These are phyloP conservation scores for Xylariaceae sp. DNA, from an alignment of 2,329 filamentous ascomycete species.

Conservation along the genomic window DNA sequence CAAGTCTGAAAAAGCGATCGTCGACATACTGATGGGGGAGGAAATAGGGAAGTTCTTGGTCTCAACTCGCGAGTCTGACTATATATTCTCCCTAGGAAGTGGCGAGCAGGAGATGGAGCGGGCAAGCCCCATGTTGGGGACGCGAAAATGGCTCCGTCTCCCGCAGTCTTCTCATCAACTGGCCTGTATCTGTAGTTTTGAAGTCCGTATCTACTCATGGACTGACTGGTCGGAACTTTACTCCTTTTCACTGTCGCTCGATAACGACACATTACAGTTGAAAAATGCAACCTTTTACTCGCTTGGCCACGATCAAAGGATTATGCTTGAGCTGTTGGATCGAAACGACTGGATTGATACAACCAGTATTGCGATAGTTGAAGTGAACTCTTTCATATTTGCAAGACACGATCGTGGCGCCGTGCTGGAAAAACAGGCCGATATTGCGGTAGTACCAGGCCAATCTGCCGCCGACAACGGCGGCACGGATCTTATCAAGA, in stretches of 20 bases:
- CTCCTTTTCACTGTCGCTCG: not conserved
- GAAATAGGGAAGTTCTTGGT: not conserved
- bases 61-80: conserved; percentile 7
- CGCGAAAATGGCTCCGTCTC: not conserved
- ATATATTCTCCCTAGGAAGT: not conserved
- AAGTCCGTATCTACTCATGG: not conserved
- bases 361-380: not conserved
- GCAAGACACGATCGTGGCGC: not conserved
- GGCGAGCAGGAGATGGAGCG: not conserved
- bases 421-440: not conserved
- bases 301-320: not conserved
- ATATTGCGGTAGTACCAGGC: not conserved
- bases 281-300: conserved; percentile 1
- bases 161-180: not conserved
- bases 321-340: conserved; percentile 7
- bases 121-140: not conserved
- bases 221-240: not conserved
- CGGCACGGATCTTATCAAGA: not conserved
- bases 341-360: not conserved
- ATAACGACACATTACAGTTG: not conserved
- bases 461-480: not conserved
- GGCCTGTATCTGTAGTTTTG: not conserved
- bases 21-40: not conserved
- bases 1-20: not conserved
- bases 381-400: not conserved